These are phyloP conservation scores for Bolboschoenoplectus hybrid DNA, from an alignment of 202 grass and related monocot genomes.

Conservation along the genomic window DNA sequence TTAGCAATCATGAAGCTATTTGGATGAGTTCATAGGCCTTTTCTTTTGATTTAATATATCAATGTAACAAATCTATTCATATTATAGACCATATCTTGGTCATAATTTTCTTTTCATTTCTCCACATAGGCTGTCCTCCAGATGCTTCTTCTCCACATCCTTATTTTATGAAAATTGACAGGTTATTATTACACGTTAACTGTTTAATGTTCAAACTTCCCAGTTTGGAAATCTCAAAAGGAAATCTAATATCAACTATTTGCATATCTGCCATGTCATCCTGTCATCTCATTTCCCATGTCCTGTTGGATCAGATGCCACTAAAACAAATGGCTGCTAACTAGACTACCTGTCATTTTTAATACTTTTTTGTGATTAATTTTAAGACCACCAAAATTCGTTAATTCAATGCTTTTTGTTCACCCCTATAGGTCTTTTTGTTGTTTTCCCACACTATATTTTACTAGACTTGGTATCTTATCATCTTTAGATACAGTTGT, in stretches of 20 bases:
- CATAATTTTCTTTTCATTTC: slow-evolving; percentile 5
- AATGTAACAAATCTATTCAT: background rate
- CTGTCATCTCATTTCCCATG: slow-evolving; percentile 8
- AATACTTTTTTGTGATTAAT: background rate
- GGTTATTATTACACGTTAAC: background rate
- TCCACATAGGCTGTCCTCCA: background rate
- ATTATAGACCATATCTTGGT: slow-evolving; percentile 16
- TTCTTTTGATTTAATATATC: background rate
- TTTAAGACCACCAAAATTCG: background rate
- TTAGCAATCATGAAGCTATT: background rate
- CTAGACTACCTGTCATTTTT: background rate
- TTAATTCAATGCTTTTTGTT: background rate
- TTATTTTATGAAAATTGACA: slow-evolving; percentile 29
- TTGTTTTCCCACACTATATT: background rate
- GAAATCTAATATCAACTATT: slow-evolving; percentile 4
- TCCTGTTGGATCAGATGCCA: background rate
- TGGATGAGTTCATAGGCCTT: background rate
- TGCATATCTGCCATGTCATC: background rate
- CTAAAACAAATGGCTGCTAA: background rate
- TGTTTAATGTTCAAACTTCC: slow-evolving; percentile 8
- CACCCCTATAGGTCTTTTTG: background rate
- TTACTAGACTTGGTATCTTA: background rate
- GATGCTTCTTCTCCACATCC: slow-evolving; percentile 18
- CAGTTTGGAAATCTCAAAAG: slow-evolving; percentile 4
- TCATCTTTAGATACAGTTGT: background rate